Conservation (phyloP, 495 filamentous ascomycete genomes). For the Endocarpon pusillum region DNA sequence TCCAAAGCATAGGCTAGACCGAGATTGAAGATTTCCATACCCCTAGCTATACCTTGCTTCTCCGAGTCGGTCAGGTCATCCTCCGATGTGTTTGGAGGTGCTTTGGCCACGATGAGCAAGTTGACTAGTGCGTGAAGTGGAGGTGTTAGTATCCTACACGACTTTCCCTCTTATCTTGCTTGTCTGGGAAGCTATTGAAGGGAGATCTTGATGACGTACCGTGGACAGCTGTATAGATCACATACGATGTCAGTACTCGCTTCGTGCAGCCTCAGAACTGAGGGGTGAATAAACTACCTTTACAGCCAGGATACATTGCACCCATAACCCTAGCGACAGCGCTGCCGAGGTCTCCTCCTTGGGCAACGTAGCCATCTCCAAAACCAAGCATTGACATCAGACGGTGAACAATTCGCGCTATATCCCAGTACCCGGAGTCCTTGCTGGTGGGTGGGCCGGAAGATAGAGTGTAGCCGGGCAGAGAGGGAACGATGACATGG, state of each 20-base stretch:
- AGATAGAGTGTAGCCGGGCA: slow-evolving; percentile 47
- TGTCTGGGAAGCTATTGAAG: background rate
- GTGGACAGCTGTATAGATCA: slow-evolving; percentile 21
- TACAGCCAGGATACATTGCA: slow-evolving; percentile 24
- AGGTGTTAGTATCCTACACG: no score
- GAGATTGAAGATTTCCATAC: slow-evolving; percentile 15
- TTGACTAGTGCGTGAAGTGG: background rate
- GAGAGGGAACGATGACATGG: slow-evolving; percentile 46
- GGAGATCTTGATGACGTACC: slow-evolving; percentile 9
- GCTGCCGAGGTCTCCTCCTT: slow-evolving; percentile 52
- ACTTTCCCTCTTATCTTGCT: no score
- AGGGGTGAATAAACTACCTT: slow-evolving; percentile 17
- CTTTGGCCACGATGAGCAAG: background rate
- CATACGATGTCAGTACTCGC: no score
- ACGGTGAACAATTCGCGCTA: slow-evolving; percentile 32
- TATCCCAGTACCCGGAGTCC: slow-evolving; percentile 26
- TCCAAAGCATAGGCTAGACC: slow-evolving; percentile 37
- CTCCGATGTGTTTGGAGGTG: background rate
- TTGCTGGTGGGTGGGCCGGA: slow-evolving; percentile 29
- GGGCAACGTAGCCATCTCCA: slow-evolving; percentile 38
- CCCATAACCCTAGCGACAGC: slow-evolving; percentile 28
- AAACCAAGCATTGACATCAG: slow-evolving; percentile 46
- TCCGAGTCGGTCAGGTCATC: slow-evolving; percentile 17
- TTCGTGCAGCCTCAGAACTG: background rate
- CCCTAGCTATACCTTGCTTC: slow-evolving; percentile 16